These are phyloP conservation scores for Epichloe bromicola DNA, from an alignment of 2,329 filamentous ascomycete genomes.

Conservation along the genomic window DNA sequence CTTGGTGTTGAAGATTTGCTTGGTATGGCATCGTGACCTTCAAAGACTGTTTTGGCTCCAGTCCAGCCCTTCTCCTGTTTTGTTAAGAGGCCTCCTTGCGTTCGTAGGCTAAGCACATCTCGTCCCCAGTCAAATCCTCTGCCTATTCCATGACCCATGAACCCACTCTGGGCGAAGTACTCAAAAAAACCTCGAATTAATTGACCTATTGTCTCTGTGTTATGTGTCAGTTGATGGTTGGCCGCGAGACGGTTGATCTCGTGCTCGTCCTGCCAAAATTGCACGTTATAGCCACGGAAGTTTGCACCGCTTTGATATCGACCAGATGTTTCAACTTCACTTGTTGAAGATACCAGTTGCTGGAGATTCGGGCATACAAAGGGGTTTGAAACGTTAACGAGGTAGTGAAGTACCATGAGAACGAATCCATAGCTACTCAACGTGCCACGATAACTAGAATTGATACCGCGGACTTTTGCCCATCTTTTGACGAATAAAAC, in stretches of 20 bases:
- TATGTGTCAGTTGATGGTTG: conserved; percentile 49
- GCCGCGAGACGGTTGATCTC: conserved; percentile 51
- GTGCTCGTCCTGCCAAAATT: conserved; percentile 65
- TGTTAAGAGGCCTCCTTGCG: conserved; percentile 51
- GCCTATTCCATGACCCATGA: conserved; percentile 34
- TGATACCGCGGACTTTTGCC: conserved; percentile 77
- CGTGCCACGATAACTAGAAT: conserved; percentile 74
- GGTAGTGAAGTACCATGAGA: conserved; percentile 81
- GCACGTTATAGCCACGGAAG: conserved; percentile 56
- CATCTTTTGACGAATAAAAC: conserved; percentile 83
- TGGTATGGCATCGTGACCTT: conserved; percentile 27
- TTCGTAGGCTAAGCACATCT: conserved; percentile 68
- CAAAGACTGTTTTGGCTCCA: conserved; percentile 58
- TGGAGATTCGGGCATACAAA: conserved; percentile 81
- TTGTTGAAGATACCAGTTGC: conserved; percentile 33
- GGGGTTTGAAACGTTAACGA: conserved; percentile 68
- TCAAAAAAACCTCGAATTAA: conserved; percentile 77
- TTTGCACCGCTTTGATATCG: conserved; percentile 13
- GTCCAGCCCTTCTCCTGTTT: conserved; percentile 80
- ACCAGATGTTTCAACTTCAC: conserved; percentile 15
- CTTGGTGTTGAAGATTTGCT: conserved; percentile 1
- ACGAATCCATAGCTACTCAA: conserved; percentile 86
- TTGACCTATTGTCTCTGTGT: conserved; percentile 54
- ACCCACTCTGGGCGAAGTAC: conserved; percentile 57
- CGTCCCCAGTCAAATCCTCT: conserved; percentile 68